Conservation (phyloP, 805 yeast species). For the Schizosaccharomyces japonicus region DNA sequence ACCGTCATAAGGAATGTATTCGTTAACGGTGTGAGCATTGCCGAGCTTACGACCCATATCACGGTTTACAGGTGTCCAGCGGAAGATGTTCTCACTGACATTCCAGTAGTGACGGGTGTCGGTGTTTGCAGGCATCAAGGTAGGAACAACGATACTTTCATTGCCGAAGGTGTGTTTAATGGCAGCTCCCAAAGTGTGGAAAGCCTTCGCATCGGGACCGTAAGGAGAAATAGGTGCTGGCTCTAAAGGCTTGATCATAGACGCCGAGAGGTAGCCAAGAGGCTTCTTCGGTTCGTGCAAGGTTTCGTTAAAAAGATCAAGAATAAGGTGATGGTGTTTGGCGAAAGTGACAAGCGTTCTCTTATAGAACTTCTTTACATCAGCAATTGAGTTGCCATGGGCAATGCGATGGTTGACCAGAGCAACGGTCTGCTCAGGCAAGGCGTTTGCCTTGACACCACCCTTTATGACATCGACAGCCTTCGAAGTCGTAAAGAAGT, state of each 20-base stretch:
- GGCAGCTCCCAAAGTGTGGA: conserved; percentile 39
- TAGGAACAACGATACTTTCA: conserved; percentile 25
- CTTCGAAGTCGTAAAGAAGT: conserved; percentile 35
- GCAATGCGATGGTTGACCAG: conserved; percentile 42
- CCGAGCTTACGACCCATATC: conserved; percentile 13
- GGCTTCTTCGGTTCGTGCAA: conserved; percentile 3
- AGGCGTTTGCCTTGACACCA: conserved; percentile 53
- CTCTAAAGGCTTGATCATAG: conserved; percentile 15
- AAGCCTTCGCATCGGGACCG: conserved; percentile 18
- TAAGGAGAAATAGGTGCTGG: conserved; percentile 33
- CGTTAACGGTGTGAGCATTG: conserved; percentile 39
- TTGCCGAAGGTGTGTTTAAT: conserved; percentile 40
- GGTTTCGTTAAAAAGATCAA: conserved; percentile 15
- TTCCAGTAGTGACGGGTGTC: conserved; percentile 47
- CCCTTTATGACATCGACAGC: conserved; percentile 45
- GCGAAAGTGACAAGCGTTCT: conserved; percentile 23
- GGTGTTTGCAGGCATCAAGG: conserved; percentile 43
- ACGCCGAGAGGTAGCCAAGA: conserved; percentile 15
- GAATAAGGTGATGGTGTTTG: conserved; percentile 24
- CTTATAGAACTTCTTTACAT: conserved; percentile 20
- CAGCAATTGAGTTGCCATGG: conserved; percentile 27
- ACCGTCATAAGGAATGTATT: conserved; percentile 28
- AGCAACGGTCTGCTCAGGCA: conserved; percentile 39
- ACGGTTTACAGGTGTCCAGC: conserved; percentile 29
- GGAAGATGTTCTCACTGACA: conserved; percentile 34